Base-by-base conservation (phyloP, 1,139 yeast genomes). In the Suhomyces maxii region DNA sequence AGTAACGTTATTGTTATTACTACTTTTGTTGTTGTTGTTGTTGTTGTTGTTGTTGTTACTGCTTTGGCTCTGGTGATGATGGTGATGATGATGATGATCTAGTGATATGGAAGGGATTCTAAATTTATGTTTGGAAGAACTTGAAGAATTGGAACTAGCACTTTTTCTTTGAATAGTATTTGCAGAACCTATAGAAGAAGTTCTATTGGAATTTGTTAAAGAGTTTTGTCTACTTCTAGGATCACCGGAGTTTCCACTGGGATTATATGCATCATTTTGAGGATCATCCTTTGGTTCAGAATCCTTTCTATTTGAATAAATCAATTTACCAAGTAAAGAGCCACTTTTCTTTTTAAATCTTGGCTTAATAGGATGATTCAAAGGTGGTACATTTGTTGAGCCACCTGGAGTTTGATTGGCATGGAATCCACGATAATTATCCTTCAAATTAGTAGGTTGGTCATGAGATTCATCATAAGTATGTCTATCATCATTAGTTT, bases 301-400 rank as follows among this genome's bases (percentile, higher is more conserved):
- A 38, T 75, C 79, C 50, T 75, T 72, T 31, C 79, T 54, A 40
- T 53, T 67, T 1, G 77, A 66, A 52, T 72, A 71, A 13, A 79
- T 76, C 48, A 77, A 67, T 54, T 79, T 78, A 3, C 81, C 81
- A 41, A 78, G 65, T 35, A 79, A 60, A 2, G 77, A 67, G 14
- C 68, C 62, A 41, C 73, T 70, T 59, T 75, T 74, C 53, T 72
- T 73, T 53, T 65, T 68, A 56, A 75, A 73, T 44, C 70, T 65
- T 0, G 83, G 83, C 52, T 73, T 77, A 13, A 79, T 72, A 2
- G 84, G 83, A 18, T 75, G 79, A 10, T 67, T 56, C 39, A 77
- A 65, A 1, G 84, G 83, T 1, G 84, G 83, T 1, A 76, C 60
- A 37, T 73, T 72, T 34, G 52, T 43, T 14, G 47, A 44, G 23